These are phyloP conservation scores for Tieghemiomyces parasiticus DNA, from an alignment of 192 early-diverging fungal species.

Conservation along the genomic window DNA sequence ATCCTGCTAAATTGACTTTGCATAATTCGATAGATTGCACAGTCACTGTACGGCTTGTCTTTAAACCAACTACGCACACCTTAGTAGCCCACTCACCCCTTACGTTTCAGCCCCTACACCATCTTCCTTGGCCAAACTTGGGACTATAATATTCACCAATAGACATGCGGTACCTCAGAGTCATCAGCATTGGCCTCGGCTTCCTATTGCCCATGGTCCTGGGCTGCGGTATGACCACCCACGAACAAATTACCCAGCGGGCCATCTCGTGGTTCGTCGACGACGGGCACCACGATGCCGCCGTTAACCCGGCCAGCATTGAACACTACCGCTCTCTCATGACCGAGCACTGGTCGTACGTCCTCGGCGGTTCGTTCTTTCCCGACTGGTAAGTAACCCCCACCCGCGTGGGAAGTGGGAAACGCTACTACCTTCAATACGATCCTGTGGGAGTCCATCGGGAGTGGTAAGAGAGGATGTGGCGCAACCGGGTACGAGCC, in stretches of 20 bases:
- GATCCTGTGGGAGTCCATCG: background rate
- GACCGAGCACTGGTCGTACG: background rate
- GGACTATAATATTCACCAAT: too few species aligned
- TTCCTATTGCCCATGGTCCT: background rate
- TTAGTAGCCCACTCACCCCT: too few species aligned
- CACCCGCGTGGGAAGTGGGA: background rate
- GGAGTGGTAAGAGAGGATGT: too few species aligned
- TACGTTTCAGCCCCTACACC: too few species aligned
- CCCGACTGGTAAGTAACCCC: slow-evolving; percentile 1
- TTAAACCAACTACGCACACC: too few species aligned
- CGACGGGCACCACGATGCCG: background rate
- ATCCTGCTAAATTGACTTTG: too few species aligned
- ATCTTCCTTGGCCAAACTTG: too few species aligned
- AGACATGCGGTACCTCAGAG: too few species aligned
- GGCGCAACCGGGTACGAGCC: too few species aligned
- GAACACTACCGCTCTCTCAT: background rate
- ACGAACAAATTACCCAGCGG: background rate
- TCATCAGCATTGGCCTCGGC: background rate
- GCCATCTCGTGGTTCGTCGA: background rate
- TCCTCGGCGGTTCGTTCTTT: background rate
- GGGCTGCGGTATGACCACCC: background rate
- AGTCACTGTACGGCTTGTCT: too few species aligned
- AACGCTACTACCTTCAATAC: background rate
- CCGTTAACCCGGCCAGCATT: background rate
- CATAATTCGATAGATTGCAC: too few species aligned